Evolutionary conservation across 768 basidiomycete genomes (phyloP).

Genomic region (Serendipita sp.): DNA sequence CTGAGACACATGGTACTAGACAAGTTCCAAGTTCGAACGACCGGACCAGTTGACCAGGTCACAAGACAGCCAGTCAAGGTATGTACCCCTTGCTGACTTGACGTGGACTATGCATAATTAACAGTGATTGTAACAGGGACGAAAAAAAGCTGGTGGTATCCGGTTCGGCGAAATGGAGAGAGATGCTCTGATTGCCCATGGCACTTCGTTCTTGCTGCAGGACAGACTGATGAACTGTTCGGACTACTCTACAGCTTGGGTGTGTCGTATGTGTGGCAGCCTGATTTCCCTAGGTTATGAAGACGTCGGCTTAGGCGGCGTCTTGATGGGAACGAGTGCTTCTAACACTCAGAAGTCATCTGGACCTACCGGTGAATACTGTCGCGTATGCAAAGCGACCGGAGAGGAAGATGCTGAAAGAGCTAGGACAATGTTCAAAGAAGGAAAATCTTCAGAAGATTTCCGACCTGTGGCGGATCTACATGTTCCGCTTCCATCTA

Average conservation of each 20-base stretch:
- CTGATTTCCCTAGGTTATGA: slow-evolving; percentile 94
- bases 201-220: slow-evolving; percentile 94
- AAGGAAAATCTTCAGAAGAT: slow-evolving; percentile 30
- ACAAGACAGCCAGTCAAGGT: slow-evolving; percentile 97
- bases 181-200: slow-evolving; percentile 95
- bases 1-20: slow-evolving; percentile 98
- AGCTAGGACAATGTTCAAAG: slow-evolving; percentile 42
- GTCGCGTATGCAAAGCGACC: slow-evolving; percentile 72
- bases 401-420: slow-evolving; percentile 48
- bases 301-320: slow-evolving; percentile 58
- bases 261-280: slow-evolving; percentile 90
- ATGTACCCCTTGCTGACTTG: slow-evolving; percentile 15
- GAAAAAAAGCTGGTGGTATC: slow-evolving; percentile 96
- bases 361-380: slow-evolving; percentile 83
- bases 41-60: slow-evolving; percentile 88
- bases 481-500: slow-evolving; percentile 46
- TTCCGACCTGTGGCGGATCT: slow-evolving; percentile 26
- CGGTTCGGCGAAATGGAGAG: slow-evolving; percentile 99
- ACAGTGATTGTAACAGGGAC: slow-evolving; percentile 39
- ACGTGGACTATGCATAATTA: not conserved
- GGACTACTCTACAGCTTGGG: slow-evolving; percentile 98
- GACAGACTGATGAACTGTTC: slow-evolving; percentile 99
- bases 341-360: slow-evolving; percentile 34
- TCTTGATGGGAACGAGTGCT: slow-evolving; percentile 29
- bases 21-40: slow-evolving; percentile 98